phyloP scores from a whole-genome alignment of 768 basidiomycete species.

The Tricholoma saponaceum region DNA sequence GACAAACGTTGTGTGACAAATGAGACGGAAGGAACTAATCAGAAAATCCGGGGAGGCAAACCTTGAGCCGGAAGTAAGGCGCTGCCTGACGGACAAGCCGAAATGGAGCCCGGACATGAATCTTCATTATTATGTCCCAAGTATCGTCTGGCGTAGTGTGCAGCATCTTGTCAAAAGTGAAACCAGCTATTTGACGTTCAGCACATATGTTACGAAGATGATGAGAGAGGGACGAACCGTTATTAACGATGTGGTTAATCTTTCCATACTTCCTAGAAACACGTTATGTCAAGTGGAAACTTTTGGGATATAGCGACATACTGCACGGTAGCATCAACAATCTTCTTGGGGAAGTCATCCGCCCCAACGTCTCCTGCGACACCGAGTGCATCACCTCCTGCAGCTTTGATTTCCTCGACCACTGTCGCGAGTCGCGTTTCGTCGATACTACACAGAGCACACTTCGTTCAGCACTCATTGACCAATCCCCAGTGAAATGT shows the following conservation, averaged over 20 bases:
- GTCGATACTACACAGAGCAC: constrained; percentile 69
- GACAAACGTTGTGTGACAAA: not conserved
- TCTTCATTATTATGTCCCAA: constrained; percentile 77
- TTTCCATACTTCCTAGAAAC: constrained; percentile 66
- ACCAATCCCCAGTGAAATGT: not conserved
- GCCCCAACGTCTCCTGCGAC: constrained; percentile 81
- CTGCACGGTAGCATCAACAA: constrained; percentile 73
- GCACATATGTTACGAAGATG: not conserved
- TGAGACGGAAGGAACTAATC: not conserved
- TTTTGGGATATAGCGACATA: constrained; percentile 34
- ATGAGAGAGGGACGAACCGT: constrained; percentile 38
- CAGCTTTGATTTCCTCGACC: constrained; percentile 65
- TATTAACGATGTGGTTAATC: constrained; percentile 86
- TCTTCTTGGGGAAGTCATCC: constrained; percentile 77
- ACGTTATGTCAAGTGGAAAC: not conserved
- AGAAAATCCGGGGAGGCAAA: constrained; percentile 9
- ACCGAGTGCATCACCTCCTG: constrained; percentile 69
- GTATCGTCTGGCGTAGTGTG: constrained; percentile 83
- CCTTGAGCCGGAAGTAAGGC: constrained; percentile 81
- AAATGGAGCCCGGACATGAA: constrained; percentile 86
- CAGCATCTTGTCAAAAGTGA: constrained; percentile 85
- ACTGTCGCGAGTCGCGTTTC: constrained; percentile 62
- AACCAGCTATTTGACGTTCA: constrained; percentile 44
- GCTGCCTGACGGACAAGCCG: constrained; percentile 80
- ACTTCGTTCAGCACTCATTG: constrained; percentile 5